These are phyloP conservation scores for maize (Zea mays) DNA, from an alignment of 176 grass and related monocot species.

Conservation along the genomic window DNA sequence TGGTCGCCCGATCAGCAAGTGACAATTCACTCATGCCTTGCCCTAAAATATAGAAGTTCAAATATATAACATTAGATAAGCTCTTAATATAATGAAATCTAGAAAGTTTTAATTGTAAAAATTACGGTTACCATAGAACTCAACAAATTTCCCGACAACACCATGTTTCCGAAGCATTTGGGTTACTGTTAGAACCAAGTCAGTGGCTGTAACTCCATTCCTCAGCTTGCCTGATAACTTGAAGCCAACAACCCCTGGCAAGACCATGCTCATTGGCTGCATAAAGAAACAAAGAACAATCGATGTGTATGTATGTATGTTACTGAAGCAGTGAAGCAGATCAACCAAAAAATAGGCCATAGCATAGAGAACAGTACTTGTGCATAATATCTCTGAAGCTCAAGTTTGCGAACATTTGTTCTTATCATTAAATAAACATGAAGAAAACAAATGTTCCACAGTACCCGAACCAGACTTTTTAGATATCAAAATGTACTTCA, in stretches of 20 bases:
- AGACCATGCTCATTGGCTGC: slow-evolving; percentile 97
- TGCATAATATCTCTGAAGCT: neutral
- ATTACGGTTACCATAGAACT: slow-evolving; percentile 71
- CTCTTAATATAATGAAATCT: slow-evolving; percentile 20
- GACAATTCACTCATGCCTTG: slow-evolving; percentile 86
- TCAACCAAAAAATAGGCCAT: no score
- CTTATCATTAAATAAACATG: neutral
- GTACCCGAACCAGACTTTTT: slow-evolving; percentile 2
- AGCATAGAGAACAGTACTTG: neutral
- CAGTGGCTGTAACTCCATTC: slow-evolving; percentile 94
- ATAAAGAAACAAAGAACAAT: slow-evolving; percentile 29
- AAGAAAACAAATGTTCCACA: neutral
- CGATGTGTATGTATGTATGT: slow-evolving; percentile 15
- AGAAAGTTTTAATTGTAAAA: no score
- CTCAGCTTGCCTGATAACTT: slow-evolving; percentile 84
- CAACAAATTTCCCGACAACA: slow-evolving; percentile 96
- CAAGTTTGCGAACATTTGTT: neutral
- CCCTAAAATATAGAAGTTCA: slow-evolving; percentile 39
- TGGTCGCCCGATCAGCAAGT: slow-evolving; percentile 93
- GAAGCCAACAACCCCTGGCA: slow-evolving; percentile 94
- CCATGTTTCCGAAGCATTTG: slow-evolving; percentile 97
- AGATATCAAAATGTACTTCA: slow-evolving; percentile 32
- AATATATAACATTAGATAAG: slow-evolving; percentile 15
- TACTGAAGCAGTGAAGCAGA: neutral
- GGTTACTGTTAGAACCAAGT: slow-evolving; percentile 95